Percentiles rank a stretch among this genome's conserved stretches.
These are phyloP conservation scores for Leishmania lainsoni DNA, from an alignment of 208 protist genomes.

Conservation along the genomic window DNA sequence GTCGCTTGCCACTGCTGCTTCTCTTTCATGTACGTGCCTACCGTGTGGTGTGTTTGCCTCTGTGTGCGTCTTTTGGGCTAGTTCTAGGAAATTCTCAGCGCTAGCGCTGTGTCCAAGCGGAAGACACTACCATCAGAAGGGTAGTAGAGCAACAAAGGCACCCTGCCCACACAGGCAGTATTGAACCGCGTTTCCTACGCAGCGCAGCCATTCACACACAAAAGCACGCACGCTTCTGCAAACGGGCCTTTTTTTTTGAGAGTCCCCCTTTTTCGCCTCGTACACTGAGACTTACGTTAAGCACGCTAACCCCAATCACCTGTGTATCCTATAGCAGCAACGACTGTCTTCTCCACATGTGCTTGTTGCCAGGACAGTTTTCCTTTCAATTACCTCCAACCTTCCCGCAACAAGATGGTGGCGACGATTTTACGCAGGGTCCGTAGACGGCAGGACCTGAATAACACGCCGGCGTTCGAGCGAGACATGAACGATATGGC, in stretches of 20 bases:
- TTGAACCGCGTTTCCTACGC: neutral
- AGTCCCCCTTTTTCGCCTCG: neutral
- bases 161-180: neutral
- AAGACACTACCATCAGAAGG: neutral
- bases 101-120: neutral
- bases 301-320: neutral
- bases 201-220: neutral
- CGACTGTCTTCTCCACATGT: neutral
- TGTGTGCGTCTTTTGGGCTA: neutral
- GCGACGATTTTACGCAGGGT: conserved; percentile 12
- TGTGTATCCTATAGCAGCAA: neutral
- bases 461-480: conserved; percentile 53
- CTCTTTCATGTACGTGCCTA: neutral
- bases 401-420: conserved; percentile 2
- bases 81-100: neutral
- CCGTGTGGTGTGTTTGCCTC: neutral
- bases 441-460: conserved; percentile 79
- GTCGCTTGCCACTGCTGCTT: neutral
- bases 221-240: neutral
- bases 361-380: neutral
- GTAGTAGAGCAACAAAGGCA: neutral
- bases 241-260: neutral
- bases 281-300: neutral
- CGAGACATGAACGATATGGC: conserved; percentile 78
- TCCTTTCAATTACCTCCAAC: neutral